Conservation (phyloP, 805 yeast species). For the Teunomyces kruisii region DNA sequence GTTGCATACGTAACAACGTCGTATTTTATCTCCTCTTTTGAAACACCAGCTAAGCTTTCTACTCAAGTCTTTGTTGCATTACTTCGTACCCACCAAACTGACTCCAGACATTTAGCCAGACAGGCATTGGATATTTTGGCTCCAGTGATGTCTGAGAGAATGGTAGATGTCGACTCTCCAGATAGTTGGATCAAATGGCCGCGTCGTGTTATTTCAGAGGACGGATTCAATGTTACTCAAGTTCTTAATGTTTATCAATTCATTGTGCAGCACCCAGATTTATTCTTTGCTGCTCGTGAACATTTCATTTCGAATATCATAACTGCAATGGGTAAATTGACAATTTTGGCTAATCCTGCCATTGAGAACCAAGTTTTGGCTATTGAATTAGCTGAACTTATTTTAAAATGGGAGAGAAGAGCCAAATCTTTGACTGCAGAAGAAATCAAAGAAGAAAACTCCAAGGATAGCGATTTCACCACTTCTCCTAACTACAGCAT, state of each 20-base stretch:
- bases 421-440: constrained; percentile 26
- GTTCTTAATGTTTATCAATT: constrained; percentile 87
- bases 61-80: constrained; percentile 91
- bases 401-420: constrained; percentile 79
- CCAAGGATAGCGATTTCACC: constrained; percentile 34
- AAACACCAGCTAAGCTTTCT: constrained; percentile 84
- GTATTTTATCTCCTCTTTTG: constrained; percentile 81
- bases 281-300: constrained; percentile 84
- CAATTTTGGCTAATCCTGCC: constrained; percentile 73
- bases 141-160: constrained; percentile 74
- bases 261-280: constrained; percentile 78
- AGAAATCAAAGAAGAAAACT: constrained; percentile 16
- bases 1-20: constrained; percentile 90
- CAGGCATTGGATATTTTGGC: constrained; percentile 88
- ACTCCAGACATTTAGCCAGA: constrained; percentile 76
- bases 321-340: constrained; percentile 87
- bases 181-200: constrained; percentile 92
- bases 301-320: constrained; percentile 87
- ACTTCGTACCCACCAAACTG: constrained; percentile 79
- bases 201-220: constrained; percentile 86
- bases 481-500: constrained; percentile 54
- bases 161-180: constrained; percentile 53
- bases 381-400: constrained; percentile 83
- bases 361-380: constrained; percentile 82
- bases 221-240: constrained; percentile 81